Evolutionary conservation across 176 grass and related monocot genomes (phyloP).

Genomic region (Zoysia pacifica): DNA sequence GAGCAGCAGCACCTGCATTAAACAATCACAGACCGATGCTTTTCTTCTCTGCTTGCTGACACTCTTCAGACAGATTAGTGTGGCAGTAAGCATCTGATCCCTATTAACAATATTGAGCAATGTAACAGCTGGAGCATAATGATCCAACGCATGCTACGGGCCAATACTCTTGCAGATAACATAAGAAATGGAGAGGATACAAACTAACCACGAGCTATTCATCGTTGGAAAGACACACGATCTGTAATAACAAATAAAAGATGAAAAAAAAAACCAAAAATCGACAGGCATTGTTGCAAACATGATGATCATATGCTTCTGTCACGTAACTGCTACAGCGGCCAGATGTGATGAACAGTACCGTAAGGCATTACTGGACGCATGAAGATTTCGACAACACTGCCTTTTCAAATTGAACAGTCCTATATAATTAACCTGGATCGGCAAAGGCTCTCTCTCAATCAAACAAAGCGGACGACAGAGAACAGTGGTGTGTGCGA

Average conservation of each 20-base stretch:
- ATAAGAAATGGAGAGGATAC: slow-evolving; percentile 30
- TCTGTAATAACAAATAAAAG: background rate
- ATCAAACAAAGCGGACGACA: slow-evolving; percentile 24
- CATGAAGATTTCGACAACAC: background rate
- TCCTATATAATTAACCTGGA: background rate
- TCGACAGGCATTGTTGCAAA: slow-evolving; percentile 15
- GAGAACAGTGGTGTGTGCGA: slow-evolving; percentile 32
- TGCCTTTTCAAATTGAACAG: background rate
- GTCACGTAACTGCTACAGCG: slow-evolving; percentile 6
- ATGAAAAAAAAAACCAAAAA: background rate
- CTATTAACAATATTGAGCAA: slow-evolving; percentile 36
- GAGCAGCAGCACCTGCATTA: slow-evolving; percentile 15
- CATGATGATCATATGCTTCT: slow-evolving; percentile 1
- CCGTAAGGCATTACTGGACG: background rate
- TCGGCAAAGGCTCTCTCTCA: background rate
- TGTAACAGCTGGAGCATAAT: slow-evolving; percentile 25
- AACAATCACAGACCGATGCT: background rate
- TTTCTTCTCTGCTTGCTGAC: background rate
- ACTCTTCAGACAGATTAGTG: slow-evolving; percentile 13
- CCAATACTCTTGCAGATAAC: slow-evolving; percentile 18
- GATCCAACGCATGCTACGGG: slow-evolving; percentile 16
- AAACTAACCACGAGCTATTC: slow-evolving; percentile 12
- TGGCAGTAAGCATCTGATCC: slow-evolving; percentile 15
- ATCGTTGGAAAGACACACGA: background rate
- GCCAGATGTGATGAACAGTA: slow-evolving; percentile 23